Evolutionary conservation across 495 filamentous ascomycete genomes (phyloP).

Genomic region (Neurospora cerealis): DNA sequence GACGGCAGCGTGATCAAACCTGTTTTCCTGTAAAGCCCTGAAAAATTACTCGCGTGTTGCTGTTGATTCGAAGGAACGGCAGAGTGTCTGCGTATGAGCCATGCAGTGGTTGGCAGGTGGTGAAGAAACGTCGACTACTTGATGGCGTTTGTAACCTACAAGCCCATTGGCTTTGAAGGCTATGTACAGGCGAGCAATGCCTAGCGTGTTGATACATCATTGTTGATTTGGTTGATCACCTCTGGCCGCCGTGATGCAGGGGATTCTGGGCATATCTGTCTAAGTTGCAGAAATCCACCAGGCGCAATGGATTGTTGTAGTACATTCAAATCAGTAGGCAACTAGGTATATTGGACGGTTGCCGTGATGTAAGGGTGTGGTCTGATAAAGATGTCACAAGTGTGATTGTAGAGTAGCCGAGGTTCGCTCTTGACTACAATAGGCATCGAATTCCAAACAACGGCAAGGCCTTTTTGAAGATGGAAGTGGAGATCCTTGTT

Average conservation of each 20-base stretch:
- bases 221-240: not conserved
- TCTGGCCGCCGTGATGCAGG: not conserved
- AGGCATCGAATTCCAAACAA: not conserved
- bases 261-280: not conserved
- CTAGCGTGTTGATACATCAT: not conserved
- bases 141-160: not conserved
- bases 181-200: not conserved
- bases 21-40: slow-evolving; percentile 76
- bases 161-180: not conserved
- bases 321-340: not conserved
- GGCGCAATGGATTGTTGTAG: not conserved
- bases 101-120: slow-evolving; percentile 1
- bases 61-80: slow-evolving; percentile 65
- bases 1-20: slow-evolving; percentile 5
- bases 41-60: slow-evolving; percentile 72
- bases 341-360: not conserved
- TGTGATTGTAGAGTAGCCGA: not conserved
- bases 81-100: slow-evolving; percentile 51
- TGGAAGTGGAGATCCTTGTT: not conserved
- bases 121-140: slow-evolving; percentile 2
- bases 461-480: not conserved
- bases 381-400: not conserved
- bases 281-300: not conserved
- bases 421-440: not conserved
- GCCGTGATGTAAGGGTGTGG: not conserved